Conservation (phyloP, 148 eudicot species). For the Vaccinium darrowii region DNA sequence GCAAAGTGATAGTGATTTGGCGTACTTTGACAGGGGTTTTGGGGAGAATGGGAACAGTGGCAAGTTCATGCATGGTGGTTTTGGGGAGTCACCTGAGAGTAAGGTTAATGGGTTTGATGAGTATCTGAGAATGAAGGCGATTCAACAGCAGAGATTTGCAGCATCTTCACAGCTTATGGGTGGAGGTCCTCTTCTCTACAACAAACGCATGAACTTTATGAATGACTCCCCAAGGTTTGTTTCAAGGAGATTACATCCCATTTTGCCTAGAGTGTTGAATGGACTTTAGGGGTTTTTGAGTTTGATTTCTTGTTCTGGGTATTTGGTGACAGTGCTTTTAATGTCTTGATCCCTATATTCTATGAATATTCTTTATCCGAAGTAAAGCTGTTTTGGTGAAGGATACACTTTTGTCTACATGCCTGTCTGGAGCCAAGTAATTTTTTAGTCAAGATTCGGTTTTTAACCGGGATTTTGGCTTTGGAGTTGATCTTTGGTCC, state of each 20-base stretch:
- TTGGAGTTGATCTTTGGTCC: background rate
- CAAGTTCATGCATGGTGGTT: slow-evolving; percentile 56
- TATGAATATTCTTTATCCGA: background rate
- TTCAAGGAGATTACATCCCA: background rate
- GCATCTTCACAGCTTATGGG: slow-evolving; percentile 55
- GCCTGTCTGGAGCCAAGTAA: background rate
- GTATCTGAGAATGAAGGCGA: slow-evolving; percentile 51
- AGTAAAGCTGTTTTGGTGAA: background rate
- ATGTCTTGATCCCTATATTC: background rate
- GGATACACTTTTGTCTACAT: background rate
- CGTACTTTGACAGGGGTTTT: slow-evolving; percentile 59
- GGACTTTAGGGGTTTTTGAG: background rate
- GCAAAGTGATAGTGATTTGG: slow-evolving; percentile 35
- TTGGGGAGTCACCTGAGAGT: slow-evolving; percentile 26
- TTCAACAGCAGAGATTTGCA: slow-evolving; percentile 61
- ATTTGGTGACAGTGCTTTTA: background rate
- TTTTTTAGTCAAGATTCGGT: background rate
- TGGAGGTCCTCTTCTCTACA: slow-evolving; percentile 37
- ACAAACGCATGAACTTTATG: slow-evolving; percentile 41
- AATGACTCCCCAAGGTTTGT: slow-evolving; percentile 58
- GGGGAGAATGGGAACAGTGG: slow-evolving; percentile 66
- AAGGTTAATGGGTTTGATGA: slow-evolving; percentile 56
- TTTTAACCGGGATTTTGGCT: background rate
- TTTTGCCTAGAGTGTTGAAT: background rate
- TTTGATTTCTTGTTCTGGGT: background rate